These are phyloP conservation scores for Fusarium illudens DNA, from an alignment of 2,329 filamentous ascomycete genomes.

Conservation along the genomic window DNA sequence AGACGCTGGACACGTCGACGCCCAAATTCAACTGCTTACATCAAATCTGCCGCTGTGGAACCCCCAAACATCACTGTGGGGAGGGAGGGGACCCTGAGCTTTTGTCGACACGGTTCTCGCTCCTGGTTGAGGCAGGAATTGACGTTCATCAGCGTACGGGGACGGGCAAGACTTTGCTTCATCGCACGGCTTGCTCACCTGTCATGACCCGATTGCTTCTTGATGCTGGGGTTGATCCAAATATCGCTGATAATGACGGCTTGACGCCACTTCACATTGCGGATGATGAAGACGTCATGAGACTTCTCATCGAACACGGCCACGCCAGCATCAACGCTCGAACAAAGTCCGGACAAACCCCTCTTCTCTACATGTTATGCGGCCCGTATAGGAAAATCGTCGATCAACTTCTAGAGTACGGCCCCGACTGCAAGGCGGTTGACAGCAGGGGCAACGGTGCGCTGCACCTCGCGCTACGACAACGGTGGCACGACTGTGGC, in stretches of 20 bases:
- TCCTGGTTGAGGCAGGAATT: conserved; percentile 34
- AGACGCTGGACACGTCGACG: not conserved
- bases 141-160: conserved; percentile 27
- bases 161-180: conserved; percentile 23
- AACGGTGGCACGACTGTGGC: not conserved
- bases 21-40: conserved; percentile 17
- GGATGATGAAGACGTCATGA: conserved; percentile 4
- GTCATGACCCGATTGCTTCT: conserved; percentile 28
- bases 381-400: not conserved
- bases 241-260: conserved; percentile 13
- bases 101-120: conserved; percentile 12
- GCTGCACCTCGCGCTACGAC: conserved; percentile 23
- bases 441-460: conserved; percentile 27
- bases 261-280: conserved; percentile 27
- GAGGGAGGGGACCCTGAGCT: not conserved
- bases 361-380: conserved; percentile 28
- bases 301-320: conserved; percentile 38
- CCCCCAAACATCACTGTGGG: not conserved
- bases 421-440: conserved; percentile 22
- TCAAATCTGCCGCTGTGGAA: conserved; percentile 4
- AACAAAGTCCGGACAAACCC: conserved; percentile 25
- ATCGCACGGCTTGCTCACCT: conserved; percentile 9
- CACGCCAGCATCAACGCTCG: conserved; percentile 36
- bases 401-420: conserved; percentile 26
- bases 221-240: conserved; percentile 36